Base-by-base conservation (phyloP, 1,284 basidiomycete genomes). In the Ceratobasidium sp. region DNA sequence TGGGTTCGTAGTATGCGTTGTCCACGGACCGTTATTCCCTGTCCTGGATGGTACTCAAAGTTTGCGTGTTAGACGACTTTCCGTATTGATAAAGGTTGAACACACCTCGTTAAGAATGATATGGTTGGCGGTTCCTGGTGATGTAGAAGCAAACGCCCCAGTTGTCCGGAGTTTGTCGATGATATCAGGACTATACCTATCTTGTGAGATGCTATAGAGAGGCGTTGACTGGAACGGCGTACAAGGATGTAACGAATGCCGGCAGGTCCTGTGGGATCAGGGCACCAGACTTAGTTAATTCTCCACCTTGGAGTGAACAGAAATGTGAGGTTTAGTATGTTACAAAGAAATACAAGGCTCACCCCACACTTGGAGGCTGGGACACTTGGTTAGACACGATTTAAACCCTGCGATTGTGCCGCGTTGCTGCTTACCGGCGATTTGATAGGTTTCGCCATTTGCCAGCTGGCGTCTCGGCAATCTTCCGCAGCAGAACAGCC, bases 1-100 rank as follows among this genome's bases (percentile, higher is more conserved):
- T 45, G 34, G 18, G 59, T 8, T 8, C 50, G 55, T 55, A 62
- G 53, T 21, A 53, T 36, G 65, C 55, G 46, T n/a, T n/a, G n/a
- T n/a, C n/a, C 46, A 79, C 86, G 75, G 80, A 93, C 93, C 85
- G 93, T 91, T 75, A 98, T 98, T 23, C 96, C 96, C 82, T 98
- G 94, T 1, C 93, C 93, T 5, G 94, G 86, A 30, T 87, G 83
- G 79, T 98, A 98, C 91, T 93, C 6, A 62, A 46, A 77, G 76
- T 69, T 71, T 64, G 34, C 53, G 72, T 48, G 55, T 73, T 70
- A 60, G 58, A 62, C 50, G 71, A 34, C 12, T 73, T 53, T 43
- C 62, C 39, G 62, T 26, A 18, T 14, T 10, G 39, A 53, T 45
- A 26, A 71, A 26, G 53, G 14, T 55, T 72, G 58, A 34, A 73